phyloP scores from a whole-genome alignment of 2,329 filamentous ascomycete species.

The Penicillium sp. region DNA sequence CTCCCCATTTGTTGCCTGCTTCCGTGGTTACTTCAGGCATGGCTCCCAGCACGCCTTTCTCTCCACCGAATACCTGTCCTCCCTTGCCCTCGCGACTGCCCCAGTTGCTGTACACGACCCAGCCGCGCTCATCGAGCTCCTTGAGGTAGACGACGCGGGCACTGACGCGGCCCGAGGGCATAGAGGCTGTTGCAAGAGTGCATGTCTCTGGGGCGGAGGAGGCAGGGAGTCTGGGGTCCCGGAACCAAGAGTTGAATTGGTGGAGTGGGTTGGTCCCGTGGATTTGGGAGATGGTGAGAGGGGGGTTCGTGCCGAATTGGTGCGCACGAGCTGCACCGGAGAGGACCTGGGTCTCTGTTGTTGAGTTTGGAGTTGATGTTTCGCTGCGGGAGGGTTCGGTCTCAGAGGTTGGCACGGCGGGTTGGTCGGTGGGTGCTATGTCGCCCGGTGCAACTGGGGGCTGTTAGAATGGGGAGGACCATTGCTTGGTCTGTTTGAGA shows the following conservation, averaged over 20 bases:
- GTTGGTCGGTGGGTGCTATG: slow-evolving; percentile 28
- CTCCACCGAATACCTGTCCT: slow-evolving; percentile 41
- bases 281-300: slow-evolving; percentile 43
- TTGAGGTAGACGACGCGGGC: slow-evolving; percentile 92
- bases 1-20: slow-evolving; percentile 70
- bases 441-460: slow-evolving; percentile 47
- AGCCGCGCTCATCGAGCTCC: slow-evolving; percentile 80
- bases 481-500: not conserved
- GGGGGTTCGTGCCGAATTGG: slow-evolving; percentile 47
- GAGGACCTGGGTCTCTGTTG: slow-evolving; percentile 35
- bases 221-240: slow-evolving; percentile 62
- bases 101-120: slow-evolving; percentile 93
- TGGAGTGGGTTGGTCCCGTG: slow-evolving; percentile 62
- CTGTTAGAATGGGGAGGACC: slow-evolving; percentile 9
- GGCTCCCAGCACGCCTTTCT: slow-evolving; percentile 47
- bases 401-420: slow-evolving; percentile 7
- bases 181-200: slow-evolving; percentile 77
- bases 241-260: slow-evolving; percentile 93
- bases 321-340: slow-evolving; percentile 44
- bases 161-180: slow-evolving; percentile 82
- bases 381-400: slow-evolving; percentile 29
- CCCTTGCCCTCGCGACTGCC: slow-evolving; percentile 63
- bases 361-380: slow-evolving; percentile 39
- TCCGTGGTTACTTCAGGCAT: slow-evolving; percentile 56
- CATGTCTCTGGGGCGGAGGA: slow-evolving; percentile 84